Conservation (phyloP, 495 filamentous ascomycete species). For the Penicillium angulare region DNA sequence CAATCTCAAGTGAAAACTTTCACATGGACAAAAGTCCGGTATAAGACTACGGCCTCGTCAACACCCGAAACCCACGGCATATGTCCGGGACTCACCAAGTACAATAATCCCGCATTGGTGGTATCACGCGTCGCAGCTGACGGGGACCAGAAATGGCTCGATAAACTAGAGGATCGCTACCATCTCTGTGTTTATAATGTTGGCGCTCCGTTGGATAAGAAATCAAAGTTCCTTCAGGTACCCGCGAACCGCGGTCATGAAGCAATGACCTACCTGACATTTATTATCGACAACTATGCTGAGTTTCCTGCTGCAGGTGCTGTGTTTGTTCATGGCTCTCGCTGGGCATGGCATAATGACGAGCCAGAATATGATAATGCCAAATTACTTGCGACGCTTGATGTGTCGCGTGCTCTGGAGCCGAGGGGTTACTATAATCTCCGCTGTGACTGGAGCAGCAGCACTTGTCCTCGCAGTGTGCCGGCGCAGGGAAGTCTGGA, state of each 20-base stretch:
- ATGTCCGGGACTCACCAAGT: constrained; percentile 32
- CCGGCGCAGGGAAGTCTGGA: constrained; percentile 40
- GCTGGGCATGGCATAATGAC: constrained; percentile 49
- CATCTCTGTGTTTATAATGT: constrained; percentile 53
- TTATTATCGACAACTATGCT: constrained; percentile 66
- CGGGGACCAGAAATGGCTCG: constrained; percentile 38
- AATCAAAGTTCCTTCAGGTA: constrained; percentile 45
- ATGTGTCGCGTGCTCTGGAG: constrained; percentile 30
- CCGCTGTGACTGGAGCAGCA: constrained; percentile 46
- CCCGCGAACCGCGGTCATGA: constrained; percentile 67
- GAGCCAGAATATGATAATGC: constrained; percentile 40
- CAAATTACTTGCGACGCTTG: constrained; percentile 31
- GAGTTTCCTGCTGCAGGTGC: constrained; percentile 47
- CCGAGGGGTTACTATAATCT: constrained; percentile 44
- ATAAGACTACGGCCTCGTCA: constrained; percentile 27
- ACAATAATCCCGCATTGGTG: constrained; percentile 38
- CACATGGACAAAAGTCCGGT: constrained; percentile 38
- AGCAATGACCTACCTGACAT: constrained; percentile 65
- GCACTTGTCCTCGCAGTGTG: constrained; percentile 31
- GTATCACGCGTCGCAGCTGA: constrained; percentile 37
- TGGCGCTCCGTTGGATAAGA: constrained; percentile 46
- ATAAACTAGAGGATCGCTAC: constrained; percentile 28
- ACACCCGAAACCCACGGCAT: constrained; percentile 28
- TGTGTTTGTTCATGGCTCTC: constrained; percentile 45
- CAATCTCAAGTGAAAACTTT: constrained; percentile 24